Base-by-base conservation (phyloP, 345 rosid species). In the Laguncularia racemosa region DNA sequence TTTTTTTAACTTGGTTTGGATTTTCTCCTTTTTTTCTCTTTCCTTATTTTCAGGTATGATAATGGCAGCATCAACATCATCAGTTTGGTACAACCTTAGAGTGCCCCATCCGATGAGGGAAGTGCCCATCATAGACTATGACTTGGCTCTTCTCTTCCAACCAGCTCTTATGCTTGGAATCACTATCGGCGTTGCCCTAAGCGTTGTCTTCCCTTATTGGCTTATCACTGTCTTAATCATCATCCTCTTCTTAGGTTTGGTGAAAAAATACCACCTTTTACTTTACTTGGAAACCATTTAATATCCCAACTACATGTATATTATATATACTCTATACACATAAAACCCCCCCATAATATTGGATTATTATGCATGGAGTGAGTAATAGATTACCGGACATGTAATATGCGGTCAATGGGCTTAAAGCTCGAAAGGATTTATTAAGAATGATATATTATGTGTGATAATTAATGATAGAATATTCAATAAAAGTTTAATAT, bases 121-220 rank as follows among this genome's bases (percentile, higher is more conserved):
- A 64, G 95, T 83, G 26, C 93, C 97, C 6, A 90, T 90, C 55
- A 49, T 90, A 44, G 97, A 90, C 63, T 87, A 90, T 55, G 85
- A 90, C 67, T 66, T 90, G 64, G 92, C 95, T 51, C 89, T 90
- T 20, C 74, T 90, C 4, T 90, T 90, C 60, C 97, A 90, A 75
- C 97, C 97, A 0, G 76, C 84, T 93, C 88, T 90, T 47, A 63
- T 90, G 62, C 87, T 90, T 14, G 97, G 97, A 47, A 87, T 90
- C 77, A 87, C 97, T 3, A 55, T 84, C 52, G 97, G 97, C 48
- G 97, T 90, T 59, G 44, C 93, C 21, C 72, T 90, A 40, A 90
- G 97, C 73, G 97, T 90, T 54, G 90, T 87, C 0, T 90, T 90
- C 63, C 97, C 97, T 44, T 87, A 84, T 67, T 90, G 97, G 97